Base-by-base conservation (phyloP, 2,329 filamentous ascomycete species). In the Fusarium piperis region DNA sequence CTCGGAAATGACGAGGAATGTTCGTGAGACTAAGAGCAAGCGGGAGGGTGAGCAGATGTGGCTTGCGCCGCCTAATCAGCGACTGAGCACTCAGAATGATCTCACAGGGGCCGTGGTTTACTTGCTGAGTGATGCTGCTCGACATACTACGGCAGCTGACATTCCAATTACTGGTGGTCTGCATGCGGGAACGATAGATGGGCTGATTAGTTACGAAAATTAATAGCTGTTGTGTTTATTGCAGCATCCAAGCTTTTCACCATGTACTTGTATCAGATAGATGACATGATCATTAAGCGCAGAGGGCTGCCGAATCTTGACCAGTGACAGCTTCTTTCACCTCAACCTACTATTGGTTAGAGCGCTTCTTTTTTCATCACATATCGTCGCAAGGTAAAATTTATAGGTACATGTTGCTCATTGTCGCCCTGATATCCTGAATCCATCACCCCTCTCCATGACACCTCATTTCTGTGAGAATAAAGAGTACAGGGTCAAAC, bases 91-190 rank as follows among this genome's bases (percentile, higher is more conserved):
- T 1, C 79, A 81, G 64, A 81, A 82, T 30, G 84, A 86, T 67
- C 77, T 85, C 5, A 83, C 81, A 0, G 80, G 79, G 1, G 81
- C 83, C 2, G 80, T 82, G 5, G 76, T 83, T 10, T 85, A 85
- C 65, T 72, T 85, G 16, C 68, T 86, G 26, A 83, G 82, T 51
- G 84, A 86, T 71, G 84, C 83, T 9, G 76, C 83, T 20, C 74
- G 77, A 13, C 81, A 82, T 67, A 85, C 83, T 4, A 85, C 83
- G 0, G 83, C 80, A 2, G 78, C 81, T 2, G 84, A 86, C 64
- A 83, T 86, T 63, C 76, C 77, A 4, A 83, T 85, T 26, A 84
- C 83, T 2, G 84, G 85, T 3, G 85, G 83, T 1, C 59, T 85
- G 13, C 81, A 83, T 70, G 78, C 75, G 10, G 82, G 82, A 2